A percentile compares a stretch with the other conserved stretches of the same genome.
These are phyloP conservation scores for Cordyceps cicadae DNA, from an alignment of 2,329 filamentous ascomycete species.

Conservation along the genomic window DNA sequence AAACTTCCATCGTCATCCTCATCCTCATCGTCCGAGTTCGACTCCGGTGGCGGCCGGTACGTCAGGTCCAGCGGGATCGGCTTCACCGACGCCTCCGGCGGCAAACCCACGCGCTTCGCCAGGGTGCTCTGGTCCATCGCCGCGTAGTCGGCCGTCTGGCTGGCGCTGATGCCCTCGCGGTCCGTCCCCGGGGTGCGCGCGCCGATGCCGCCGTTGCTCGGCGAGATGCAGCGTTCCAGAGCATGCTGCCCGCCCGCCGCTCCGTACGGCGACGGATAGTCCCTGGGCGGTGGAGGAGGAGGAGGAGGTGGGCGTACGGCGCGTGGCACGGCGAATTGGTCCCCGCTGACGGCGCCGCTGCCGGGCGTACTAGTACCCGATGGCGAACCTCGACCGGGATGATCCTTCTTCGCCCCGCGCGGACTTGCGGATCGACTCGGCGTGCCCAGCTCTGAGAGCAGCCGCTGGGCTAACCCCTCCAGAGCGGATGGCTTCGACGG, in stretches of 20 bases:
- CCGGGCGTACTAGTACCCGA: conserved; percentile 24
- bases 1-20: conserved; percentile 14
- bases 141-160: conserved; percentile 53
- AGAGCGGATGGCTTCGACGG: conserved; percentile 47
- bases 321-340: conserved; percentile 20
- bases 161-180: conserved; percentile 29
- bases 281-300: conserved; percentile 28
- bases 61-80: conserved; percentile 40
- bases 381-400: conserved; percentile 24
- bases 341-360: conserved; percentile 18
- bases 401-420: conserved; percentile 35
- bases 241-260: conserved; percentile 16
- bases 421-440: conserved; percentile 44
- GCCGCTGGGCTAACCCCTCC: conserved; percentile 54
- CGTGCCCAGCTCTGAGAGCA: conserved; percentile 51
- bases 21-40: conserved; percentile 12
- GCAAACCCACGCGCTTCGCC: conserved; percentile 43
- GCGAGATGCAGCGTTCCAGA: conserved; percentile 34
- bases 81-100: conserved; percentile 33
- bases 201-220: conserved; percentile 24
- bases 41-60: conserved; percentile 12
- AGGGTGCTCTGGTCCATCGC: conserved; percentile 57
- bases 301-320: conserved; percentile 28
- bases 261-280: conserved; percentile 23
- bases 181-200: conserved; percentile 22